Evolutionary conservation across 305 asterid species (phyloP).

Genomic region (Rubia balearica): DNA sequence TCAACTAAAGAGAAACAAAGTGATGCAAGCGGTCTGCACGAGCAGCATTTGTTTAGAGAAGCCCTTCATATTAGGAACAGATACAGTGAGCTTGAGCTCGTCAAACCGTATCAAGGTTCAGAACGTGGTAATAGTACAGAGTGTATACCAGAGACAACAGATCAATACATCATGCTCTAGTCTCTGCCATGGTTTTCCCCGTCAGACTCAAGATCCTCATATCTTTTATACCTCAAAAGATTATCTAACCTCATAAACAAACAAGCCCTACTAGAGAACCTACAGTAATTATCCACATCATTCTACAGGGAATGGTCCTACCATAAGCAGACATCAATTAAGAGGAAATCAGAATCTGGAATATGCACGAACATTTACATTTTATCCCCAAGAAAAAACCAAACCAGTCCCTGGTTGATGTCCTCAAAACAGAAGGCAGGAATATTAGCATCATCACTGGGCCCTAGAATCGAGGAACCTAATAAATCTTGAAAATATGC

Average conservation of each 20-base stretch:
- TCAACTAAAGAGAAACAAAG: not conserved
- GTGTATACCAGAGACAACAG: not conserved
- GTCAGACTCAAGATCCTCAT: not conserved
- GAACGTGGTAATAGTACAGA: not conserved
- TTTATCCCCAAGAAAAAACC: not conserved
- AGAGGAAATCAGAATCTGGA: constrained; percentile 2
- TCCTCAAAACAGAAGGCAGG: not conserved
- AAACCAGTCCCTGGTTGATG: not conserved
- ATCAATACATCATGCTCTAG: not conserved
- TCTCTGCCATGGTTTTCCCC: not conserved
- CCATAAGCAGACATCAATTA: not conserved
- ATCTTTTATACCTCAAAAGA: not conserved
- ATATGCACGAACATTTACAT: not conserved
- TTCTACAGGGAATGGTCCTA: not conserved
- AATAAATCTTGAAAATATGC: not conserved
- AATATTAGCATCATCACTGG: not conserved
- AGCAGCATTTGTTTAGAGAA: not conserved
- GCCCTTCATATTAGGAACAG: not conserved
- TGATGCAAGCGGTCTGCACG: not conserved
- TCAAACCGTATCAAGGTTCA: not conserved
- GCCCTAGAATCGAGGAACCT: not conserved
- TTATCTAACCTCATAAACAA: not conserved
- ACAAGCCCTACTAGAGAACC: not conserved
- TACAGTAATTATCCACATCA: not conserved
- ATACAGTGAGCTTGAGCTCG: not conserved